Evolutionary conservation across 1,284 basidiomycete genomes (phyloP), one percentile per base, ranked within the genome.

Genomic region (Coniferiporia weirii): DNA sequence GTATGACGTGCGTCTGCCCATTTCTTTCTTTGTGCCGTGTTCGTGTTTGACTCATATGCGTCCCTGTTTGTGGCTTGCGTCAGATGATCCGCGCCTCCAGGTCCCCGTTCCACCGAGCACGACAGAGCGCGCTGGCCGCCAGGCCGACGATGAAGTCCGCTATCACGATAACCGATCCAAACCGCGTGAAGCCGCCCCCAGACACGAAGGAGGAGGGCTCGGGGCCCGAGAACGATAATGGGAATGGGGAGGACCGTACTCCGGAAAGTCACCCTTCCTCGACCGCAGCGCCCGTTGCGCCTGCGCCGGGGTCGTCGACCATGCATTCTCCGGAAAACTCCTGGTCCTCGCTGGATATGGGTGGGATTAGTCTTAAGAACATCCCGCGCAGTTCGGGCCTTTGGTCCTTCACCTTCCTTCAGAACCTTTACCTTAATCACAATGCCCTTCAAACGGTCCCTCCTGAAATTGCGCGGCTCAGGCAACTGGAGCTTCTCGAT

Each of bases 401-500:
- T 38, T 99, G 98, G 77, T 80, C 85, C n/a, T 98, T 98, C 78
- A 82, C 82, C 15, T 94, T 93, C 77, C 85, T 99, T 64, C 92
- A 91, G 63, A 92, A 89, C 64, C 85, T 99, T 57, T 99, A 97
- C 75, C 91, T 99, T 74, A 98, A 98, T 69, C 96, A 99, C 79
- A 99, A 99, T 70, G 79, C 85, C 38, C 82, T 99, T 59, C 79
- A 87, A 15, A 74, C 81, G 65, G 76, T 99, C 51, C 94, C 96
- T 3, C 81, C 91, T 9, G 84, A 91, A 71, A 93, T 99, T 64
- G 79, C 90, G 56, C 85, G 84, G 66, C 83, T 99, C 59, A 85
- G 86, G 47, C 89, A 95, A 68, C 80, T 99, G 50, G 91, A 94
- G 63, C 77, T 96, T 15, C 84, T 99, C 50, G 97, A 99, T 75